Conservation (phyloP, 768 basidiomycete genomes). For the Tulasnella sp. region DNA sequence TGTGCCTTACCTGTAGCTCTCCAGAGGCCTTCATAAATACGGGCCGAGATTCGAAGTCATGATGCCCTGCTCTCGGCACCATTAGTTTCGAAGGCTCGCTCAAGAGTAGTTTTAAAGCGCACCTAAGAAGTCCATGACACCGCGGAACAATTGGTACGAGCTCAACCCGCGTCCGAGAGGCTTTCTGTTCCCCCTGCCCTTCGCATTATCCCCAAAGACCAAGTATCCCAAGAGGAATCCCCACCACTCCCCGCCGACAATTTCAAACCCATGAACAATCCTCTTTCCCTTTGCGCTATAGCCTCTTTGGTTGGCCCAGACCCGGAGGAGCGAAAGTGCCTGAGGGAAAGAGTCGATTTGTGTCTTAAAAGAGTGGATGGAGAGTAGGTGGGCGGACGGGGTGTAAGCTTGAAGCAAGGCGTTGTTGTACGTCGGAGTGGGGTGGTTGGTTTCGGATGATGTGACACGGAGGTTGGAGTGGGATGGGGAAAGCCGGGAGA, state of each 20-base stretch:
- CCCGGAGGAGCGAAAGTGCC: constrained; percentile 70
- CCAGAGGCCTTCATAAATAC: constrained; percentile 56
- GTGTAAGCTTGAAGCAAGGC: constrained; percentile 53
- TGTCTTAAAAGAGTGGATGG: constrained; percentile 51
- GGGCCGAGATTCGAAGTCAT: constrained; percentile 56
- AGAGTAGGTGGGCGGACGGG: constrained; percentile 54
- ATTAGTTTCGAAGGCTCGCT: background rate
- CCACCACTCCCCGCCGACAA: constrained; percentile 63
- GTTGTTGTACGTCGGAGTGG: constrained; percentile 81
- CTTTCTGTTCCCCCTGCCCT: constrained; percentile 42
- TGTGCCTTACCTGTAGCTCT: constrained; percentile 51
- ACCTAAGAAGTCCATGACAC: constrained; percentile 81
- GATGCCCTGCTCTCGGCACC: constrained; percentile 52
- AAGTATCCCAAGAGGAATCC: constrained; percentile 56
- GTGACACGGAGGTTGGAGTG: constrained; percentile 62
- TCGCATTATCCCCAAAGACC: constrained; percentile 46
- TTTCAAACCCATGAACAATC: constrained; percentile 30
- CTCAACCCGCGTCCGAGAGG: constrained; percentile 77
- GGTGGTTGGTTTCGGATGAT: constrained; percentile 37
- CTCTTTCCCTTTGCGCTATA: constrained; percentile 41
- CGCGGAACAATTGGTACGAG: constrained; percentile 86
- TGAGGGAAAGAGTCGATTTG: constrained; percentile 60
- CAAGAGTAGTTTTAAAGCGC: constrained; percentile 35
- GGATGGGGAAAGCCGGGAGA: constrained; percentile 66
- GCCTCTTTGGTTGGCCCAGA: constrained; percentile 89